Conservation (phyloP, 2,329 filamentous ascomycete genomes). For the Alternaria sp. region DNA sequence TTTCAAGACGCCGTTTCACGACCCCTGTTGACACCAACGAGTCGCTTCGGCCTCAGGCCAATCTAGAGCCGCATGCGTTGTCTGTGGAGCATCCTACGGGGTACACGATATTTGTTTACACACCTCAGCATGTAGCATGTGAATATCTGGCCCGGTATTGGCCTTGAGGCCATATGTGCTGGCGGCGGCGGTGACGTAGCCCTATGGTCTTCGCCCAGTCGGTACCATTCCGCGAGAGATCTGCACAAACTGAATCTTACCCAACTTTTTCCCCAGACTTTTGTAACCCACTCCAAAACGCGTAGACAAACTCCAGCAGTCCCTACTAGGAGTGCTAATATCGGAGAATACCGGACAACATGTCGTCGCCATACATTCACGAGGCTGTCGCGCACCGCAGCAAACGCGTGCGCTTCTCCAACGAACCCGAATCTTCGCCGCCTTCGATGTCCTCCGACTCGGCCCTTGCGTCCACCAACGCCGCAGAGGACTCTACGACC, state of each 20-base stretch:
- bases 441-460: conserved; percentile 32
- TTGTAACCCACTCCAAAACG: conserved; percentile 15
- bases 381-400: conserved; percentile 23
- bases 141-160: not conserved
- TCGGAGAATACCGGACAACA: conserved; percentile 2
- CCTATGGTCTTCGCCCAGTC: conserved; percentile 12
- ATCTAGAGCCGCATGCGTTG: conserved; percentile 1
- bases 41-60: conserved; percentile 34
- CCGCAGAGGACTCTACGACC: conserved; percentile 24
- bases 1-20: conserved; percentile 49
- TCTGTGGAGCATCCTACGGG: not conserved
- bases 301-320: conserved; percentile 6
- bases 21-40: conserved; percentile 46
- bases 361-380: conserved; percentile 23
- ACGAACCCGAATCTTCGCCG: conserved; percentile 29
- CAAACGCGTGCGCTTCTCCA: conserved; percentile 37
- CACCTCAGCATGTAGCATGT: not conserved
- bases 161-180: not conserved
- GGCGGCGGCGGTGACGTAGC: conserved; percentile 13
- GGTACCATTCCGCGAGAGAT: conserved; percentile 17
- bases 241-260: conserved; percentile 21
- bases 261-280: conserved; percentile 15
- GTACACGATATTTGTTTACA: not conserved
- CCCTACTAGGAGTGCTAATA: not conserved
- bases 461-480: conserved; percentile 25